Evolutionary conservation across 2,329 filamentous ascomycete genomes (phyloP).

Genomic region (Fusarium humuli): DNA sequence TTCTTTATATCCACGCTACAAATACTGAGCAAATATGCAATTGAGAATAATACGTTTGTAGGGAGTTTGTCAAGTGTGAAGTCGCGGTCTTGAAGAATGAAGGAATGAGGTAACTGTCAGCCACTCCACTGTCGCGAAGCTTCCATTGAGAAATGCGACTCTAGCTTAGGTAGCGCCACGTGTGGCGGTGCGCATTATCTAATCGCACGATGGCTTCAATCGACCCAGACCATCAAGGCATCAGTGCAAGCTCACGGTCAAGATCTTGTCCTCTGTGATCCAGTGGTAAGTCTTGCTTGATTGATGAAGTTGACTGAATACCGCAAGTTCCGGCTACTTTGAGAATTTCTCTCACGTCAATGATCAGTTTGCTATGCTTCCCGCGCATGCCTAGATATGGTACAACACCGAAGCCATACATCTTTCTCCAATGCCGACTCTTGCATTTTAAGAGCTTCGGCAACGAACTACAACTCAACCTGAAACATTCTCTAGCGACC

Average conservation of each 20-base stretch:
- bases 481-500: background rate
- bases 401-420: background rate
- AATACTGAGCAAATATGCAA: background rate
- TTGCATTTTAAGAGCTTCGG: background rate
- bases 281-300: background rate
- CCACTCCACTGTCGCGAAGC: slow-evolving; percentile 35
- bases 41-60: too few relatives aligned
- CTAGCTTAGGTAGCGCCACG: slow-evolving; percentile 2
- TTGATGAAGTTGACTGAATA: background rate
- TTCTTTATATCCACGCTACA: background rate
- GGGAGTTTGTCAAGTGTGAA: background rate
- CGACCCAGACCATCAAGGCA: background rate
- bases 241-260: background rate
- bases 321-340: background rate
- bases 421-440: background rate
- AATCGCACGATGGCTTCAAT: slow-evolving; percentile 14
- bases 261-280: background rate
- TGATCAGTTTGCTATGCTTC: background rate
- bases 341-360: background rate
- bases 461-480: background rate
- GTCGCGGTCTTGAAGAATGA: slow-evolving; percentile 10
- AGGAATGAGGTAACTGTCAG: slow-evolving; percentile 27
- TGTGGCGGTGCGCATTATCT: slow-evolving; percentile 9
- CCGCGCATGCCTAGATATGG: background rate
- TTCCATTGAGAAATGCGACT: slow-evolving; percentile 2